Base-by-base conservation (phyloP, 306 rosid species). In the Citrullus mucosospermus region DNA sequence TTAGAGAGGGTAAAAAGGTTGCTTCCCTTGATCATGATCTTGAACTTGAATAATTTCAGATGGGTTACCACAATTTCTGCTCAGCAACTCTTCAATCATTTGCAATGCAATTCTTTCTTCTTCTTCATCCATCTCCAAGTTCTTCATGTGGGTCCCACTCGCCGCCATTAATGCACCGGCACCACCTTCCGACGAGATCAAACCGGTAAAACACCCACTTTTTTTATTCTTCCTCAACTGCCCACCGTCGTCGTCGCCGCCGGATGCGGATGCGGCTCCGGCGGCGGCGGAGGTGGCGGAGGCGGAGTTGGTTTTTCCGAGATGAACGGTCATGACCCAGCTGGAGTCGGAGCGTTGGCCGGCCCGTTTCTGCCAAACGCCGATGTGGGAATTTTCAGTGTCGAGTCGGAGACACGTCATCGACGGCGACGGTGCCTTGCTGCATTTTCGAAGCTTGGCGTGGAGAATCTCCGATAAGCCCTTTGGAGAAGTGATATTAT, bases 81-180 rank as follows among this genome's bases (percentile, higher is more conserved):
- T 90, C 34, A 93, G 96, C n/a, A 93, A 91, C 78, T 93, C 98
- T 75, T 93, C 97, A 18, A 93, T 93, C 98, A 93, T 93, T 79
- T 93, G 96, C 80, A 91, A 75, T n/a, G 98, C 93, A 48, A 90
- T 73, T 55, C 87, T 86, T 62, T 93, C 93, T 17, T 91, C 93
- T 16, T 91, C 92, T 51, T 91, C 96, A 50, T 85, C 86, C 59
- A 84, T 88, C 22, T 80, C 85, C 72, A 65, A 3, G 9, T 51
- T 43, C 18, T 80, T 61, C 46, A 79, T 14, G 30, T 82, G 78
- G 32, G 84, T 76, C 30, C 62, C 83, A 0, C 58, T 82, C 0
- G 63, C 20, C 54, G 54, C 46, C 34, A 51, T 44, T 25, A 20
- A 39, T 0, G 74, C 55, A 16, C 55, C 50, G 2, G 2, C 80